Base-by-base conservation (phyloP, 2,329 filamentous ascomycete genomes). In the Fusarium brachygibbosum region DNA sequence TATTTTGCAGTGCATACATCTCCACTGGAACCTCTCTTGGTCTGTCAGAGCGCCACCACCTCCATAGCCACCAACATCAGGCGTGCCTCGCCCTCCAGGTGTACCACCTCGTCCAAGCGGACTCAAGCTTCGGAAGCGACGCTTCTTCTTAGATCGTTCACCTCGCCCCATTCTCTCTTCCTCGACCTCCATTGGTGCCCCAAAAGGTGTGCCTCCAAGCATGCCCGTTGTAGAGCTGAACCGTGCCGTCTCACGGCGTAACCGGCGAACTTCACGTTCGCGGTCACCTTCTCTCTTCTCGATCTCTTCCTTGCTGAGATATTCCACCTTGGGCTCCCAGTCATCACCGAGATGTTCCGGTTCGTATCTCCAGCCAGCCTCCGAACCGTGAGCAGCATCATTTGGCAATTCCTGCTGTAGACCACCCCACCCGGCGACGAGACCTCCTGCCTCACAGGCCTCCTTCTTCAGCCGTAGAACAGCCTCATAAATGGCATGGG, bases 401-500 rank as follows among this genome's bases (percentile, higher is more conserved):
- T 98, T 98, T 69, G 95, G 93, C 50, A 97, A 90, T 65, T 97
- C 93, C 55, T 81, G 79, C 53, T 82, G 80, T 29, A 78, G 67
- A 32, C 81, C 90, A 60, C 88, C 87, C 83, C 90, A 89, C 40
- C 91, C 91, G 17, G 88, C 85, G n/a, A 97, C 90, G 10, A 98
- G 82, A 2, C 94, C 94, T 37, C 93, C 94, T 38, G 93, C 93
- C 78, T 98, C 96, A 75, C 94, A 97, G 1, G 94, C 93, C 76
- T 98, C 96, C 80, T 99, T 99, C 82, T 98, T 98, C 32, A 98
- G 83, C 46, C 93, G 91, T 67, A 98, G 80, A 0, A 97, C 94
- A 12, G 96, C 93, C 80, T 99, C 96, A 79, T 98, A 98, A 72
- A 99, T 98, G 34, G 94, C 96, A 76, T 98, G 95, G 16, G 96